Base-by-base conservation (phyloP, 2,329 filamentous ascomycete species). In the Zasmidium angulare region DNA sequence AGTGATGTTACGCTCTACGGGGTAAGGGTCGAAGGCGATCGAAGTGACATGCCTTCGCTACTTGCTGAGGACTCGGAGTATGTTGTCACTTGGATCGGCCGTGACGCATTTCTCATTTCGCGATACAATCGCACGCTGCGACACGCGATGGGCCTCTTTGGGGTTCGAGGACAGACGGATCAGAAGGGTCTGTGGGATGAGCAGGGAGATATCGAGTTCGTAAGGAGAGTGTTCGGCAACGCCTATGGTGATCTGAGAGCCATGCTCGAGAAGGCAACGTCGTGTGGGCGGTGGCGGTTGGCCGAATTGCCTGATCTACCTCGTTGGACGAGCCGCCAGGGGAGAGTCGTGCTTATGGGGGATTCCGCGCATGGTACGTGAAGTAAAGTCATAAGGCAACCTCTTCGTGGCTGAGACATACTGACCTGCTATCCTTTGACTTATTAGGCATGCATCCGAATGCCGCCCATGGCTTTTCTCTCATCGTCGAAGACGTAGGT, bases 351-450 rank as follows among this genome's bases (percentile, higher is more conserved):
- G 10, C 23, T 59, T 10, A 20, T 60, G 2, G 58, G 58, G 3
- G 53, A 60, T 47, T 60, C 58, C 10, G 58, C 58, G 4, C 58
- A 60, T 22, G 58, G 48, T n/a, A n/a, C n/a, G n/a, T n/a, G n/a
- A n/a, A n/a, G n/a, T n/a, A n/a, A n/a, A n/a, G n/a, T n/a, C n/a
- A n/a, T n/a, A n/a, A n/a, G n/a, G n/a, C n/a, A n/a, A n/a, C n/a
- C n/a, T n/a, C n/a, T n/a, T n/a, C n/a, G n/a, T n/a, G n/a, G n/a
- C n/a, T n/a, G n/a, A n/a, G n/a, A n/a, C n/a, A n/a, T n/a, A n/a
- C n/a, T n/a, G n/a, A n/a, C n/a, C n/a, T n/a, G n/a, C n/a, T n/a
- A n/a, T n/a, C n/a, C n/a, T n/a, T n/a, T n/a, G n/a, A n/a, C n/a
- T n/a, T n/a, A n/a, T n/a, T n/a, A n/a, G n/a, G n/a, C 23, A 60